Evolutionary conservation across 139 green algal genomes (phyloP), one percentile per base, ranked within the genome.

Genomic region (Coelastrella sp.): DNA sequence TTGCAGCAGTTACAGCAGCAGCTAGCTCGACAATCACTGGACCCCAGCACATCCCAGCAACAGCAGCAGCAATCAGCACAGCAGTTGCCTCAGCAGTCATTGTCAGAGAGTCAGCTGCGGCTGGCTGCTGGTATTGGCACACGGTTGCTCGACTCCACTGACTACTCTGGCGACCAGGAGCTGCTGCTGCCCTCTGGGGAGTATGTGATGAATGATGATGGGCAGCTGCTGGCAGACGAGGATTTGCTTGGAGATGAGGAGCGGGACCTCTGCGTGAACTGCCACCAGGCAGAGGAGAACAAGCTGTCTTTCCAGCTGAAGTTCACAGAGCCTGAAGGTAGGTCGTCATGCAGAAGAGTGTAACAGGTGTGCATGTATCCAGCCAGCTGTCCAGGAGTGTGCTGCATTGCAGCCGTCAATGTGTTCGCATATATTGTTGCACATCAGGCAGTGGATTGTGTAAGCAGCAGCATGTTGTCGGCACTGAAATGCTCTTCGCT

Each of bases 221-320:
- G 35, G 0, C 80, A 88, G 25, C 76, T 56, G n/a, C 68, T 91
- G 17, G 56, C 24, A 27, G 84, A 90, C n/a, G 90, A 89, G n/a
- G 87, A 81, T 35, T 7, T 60, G 82, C 25, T 78, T 24, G 82
- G 66, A 9, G 81, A 92, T 24, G 88, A 92, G 11, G 35, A 88
- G 7, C 88, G 89, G 7, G 92, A 96, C 35, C 96, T 98, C 88
- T 59, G 78, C 17, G 94, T 98, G 24, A 83, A 89, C 78, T 97
- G 96, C 81, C 93, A 96, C 85, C 92, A 95, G 75, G 82, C 94
- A 61, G 93, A 96, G 79, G 93, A 96, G 84, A 93, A 95, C 87
- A 96, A 96, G 84, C 95, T 97, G 57, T 94, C 91, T 82, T 95
- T 98, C 91, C 94, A 96, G 81, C 92, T 98, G 84, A 94, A 93